A percentile compares a stretch with the other conserved stretches of the same genome.
Evolutionary conservation across 148 eudicot genomes (phyloP).

Genomic region (Vaccinium corymbosum): DNA sequence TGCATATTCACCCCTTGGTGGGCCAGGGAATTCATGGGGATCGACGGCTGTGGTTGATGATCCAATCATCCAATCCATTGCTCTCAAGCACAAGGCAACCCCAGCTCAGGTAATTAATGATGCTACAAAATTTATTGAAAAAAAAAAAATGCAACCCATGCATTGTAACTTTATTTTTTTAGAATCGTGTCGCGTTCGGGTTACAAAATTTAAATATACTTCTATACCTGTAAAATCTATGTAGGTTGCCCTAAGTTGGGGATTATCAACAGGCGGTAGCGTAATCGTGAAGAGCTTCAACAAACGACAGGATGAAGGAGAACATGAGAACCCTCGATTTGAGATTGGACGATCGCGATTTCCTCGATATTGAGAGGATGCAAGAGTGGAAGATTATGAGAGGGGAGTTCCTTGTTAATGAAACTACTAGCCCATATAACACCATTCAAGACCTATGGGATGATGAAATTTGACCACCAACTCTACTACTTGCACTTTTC

Average conservation of each 20-base stretch:
- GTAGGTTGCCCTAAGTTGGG: conserved; percentile 61
- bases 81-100: conserved; percentile 54
- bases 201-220: no score
- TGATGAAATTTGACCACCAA: conserved; percentile 34
- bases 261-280: conserved; percentile 47
- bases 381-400: conserved; percentile 49
- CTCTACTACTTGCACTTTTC: background rate
- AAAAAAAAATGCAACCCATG: no score
- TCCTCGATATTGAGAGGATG: conserved; percentile 38
- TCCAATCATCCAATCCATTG: conserved; percentile 51
- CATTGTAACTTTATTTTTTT: no score
- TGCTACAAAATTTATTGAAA: no score
- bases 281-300: conserved; percentile 62
- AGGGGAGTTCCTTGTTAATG: conserved; percentile 45
- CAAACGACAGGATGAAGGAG: conserved; percentile 41
- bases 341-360: conserved; percentile 39
- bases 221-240: background rate
- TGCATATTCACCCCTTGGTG: conserved; percentile 66
- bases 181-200: no score
- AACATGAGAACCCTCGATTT: conserved; percentile 46
- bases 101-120: conserved; percentile 47
- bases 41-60: conserved; percentile 46
- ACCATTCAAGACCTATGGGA: conserved; percentile 55
- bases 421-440: conserved; percentile 53
- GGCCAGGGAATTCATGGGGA: conserved; percentile 66